Evolutionary conservation across 768 basidiomycete species (phyloP).

Genomic region (Mycena sanguinolenta): DNA sequence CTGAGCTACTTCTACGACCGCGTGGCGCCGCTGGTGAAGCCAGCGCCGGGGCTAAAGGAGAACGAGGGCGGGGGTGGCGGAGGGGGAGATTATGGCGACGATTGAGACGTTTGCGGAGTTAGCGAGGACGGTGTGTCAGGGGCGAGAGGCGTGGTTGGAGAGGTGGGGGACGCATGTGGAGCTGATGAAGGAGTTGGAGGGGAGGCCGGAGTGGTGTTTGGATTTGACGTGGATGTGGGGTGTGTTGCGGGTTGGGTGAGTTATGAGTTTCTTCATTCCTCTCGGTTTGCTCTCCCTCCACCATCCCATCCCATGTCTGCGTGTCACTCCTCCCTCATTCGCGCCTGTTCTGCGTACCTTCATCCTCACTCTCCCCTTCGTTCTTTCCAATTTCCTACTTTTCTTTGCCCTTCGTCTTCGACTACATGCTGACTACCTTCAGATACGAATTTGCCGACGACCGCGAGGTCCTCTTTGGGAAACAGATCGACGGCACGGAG

Average conservation of each 20-base stretch:
- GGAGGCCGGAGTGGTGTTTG: conserved; percentile 93
- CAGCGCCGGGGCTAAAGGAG: not conserved
- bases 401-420: too few relatives aligned
- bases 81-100: not conserved
- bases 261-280: not conserved
- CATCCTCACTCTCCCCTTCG: too few relatives aligned
- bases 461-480: conserved; percentile 82
- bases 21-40: conserved; percentile 77
- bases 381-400: too few relatives aligned
- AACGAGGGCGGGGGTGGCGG: not conserved
- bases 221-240: conserved; percentile 97
- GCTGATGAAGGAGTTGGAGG: conserved; percentile 75
- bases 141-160: conserved; percentile 69
- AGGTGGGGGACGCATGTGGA: conserved; percentile 56
- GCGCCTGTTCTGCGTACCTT: too few relatives aligned
- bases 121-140: conserved; percentile 81
- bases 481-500: conserved; percentile 91
- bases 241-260: conserved; percentile 80
- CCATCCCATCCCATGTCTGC: not conserved
- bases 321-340: too few relatives aligned
- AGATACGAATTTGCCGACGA: conserved; percentile 84
- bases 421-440: not conserved
- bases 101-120: conserved; percentile 65
- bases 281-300: too few relatives aligned
- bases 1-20: conserved; percentile 99